phyloP scores from a whole-genome alignment of 2,329 filamentous ascomycete species.

The Eurotiales sp. region DNA sequence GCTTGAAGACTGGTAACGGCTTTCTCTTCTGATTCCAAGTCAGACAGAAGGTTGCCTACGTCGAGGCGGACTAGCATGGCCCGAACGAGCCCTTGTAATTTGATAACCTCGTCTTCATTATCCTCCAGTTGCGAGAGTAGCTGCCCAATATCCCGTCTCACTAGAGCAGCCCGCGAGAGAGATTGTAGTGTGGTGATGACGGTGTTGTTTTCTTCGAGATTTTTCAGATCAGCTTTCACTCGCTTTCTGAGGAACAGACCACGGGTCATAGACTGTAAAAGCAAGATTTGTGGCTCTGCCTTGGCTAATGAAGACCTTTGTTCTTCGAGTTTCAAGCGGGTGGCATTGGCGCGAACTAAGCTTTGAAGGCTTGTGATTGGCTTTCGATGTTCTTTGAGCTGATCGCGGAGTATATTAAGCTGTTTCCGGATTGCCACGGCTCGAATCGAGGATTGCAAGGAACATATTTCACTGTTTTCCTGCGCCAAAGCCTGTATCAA shows the following conservation, averaged over 20 bases:
- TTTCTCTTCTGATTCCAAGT: conserved; percentile 82
- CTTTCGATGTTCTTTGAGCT: conserved; percentile 27
- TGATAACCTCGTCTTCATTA: conserved; percentile 62
- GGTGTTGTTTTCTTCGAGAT: conserved; percentile 28
- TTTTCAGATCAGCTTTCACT: conserved; percentile 27
- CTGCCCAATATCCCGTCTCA: conserved; percentile 37
- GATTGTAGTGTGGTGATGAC: conserved; percentile 37
- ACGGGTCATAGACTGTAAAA: conserved; percentile 52
- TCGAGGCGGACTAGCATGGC: conserved; percentile 74
- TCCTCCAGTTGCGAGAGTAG: conserved; percentile 68
- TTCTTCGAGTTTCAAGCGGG: conserved; percentile 29
- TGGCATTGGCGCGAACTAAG: conserved; percentile 26
- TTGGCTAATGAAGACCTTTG: conserved; percentile 39
- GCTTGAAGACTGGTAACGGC: conserved; percentile 71
- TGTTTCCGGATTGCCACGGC: conserved; percentile 31
- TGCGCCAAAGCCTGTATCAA: conserved; percentile 40
- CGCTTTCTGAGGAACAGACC: conserved; percentile 33
- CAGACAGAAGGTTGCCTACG: conserved; percentile 68
- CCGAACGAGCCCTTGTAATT: conserved; percentile 71
- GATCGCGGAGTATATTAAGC: conserved; percentile 24
- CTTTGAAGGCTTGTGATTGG: conserved; percentile 32
- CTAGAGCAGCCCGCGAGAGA: conserved; percentile 37
- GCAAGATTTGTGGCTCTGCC: conserved; percentile 42
- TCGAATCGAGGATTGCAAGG: conserved; percentile 46
- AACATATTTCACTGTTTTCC: conserved; percentile 37